Evolutionary conservation across 2,329 filamentous ascomycete species (phyloP).

Genomic region (Gremmenia infestans): DNA sequence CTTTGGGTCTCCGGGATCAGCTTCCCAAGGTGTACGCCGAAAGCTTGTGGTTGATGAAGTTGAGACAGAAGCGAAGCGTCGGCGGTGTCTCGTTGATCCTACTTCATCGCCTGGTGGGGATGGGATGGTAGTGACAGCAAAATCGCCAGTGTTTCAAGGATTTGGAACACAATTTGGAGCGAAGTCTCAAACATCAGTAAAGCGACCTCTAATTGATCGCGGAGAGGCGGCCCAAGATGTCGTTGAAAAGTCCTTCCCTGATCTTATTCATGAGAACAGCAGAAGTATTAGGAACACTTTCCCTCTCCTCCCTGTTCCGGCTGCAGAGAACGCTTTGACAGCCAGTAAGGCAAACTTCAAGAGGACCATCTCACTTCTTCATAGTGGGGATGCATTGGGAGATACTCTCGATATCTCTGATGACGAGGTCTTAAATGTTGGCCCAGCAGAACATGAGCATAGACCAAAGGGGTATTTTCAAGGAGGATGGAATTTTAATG

Average conservation of each 20-base stretch:
- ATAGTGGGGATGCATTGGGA: not conserved
- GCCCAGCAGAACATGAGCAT: not conserved
- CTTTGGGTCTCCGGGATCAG: constrained; percentile 13
- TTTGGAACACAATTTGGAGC: not conserved
- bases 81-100: not conserved
- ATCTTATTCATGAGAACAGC: not conserved
- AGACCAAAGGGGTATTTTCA: not conserved
- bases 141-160: not conserved
- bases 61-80: constrained; percentile 15
- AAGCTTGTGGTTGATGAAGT: constrained; percentile 16
- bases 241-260: not conserved
- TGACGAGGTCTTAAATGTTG: not conserved
- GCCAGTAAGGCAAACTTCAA: not conserved
- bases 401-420: not conserved
- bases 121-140: not conserved
- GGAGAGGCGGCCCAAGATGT: not conserved
- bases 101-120: not conserved
- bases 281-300: not conserved
- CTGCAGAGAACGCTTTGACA: not conserved
- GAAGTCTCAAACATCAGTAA: not conserved
- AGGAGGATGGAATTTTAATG: not conserved
- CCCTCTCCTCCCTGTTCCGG: not conserved
- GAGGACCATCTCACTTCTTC: not conserved
- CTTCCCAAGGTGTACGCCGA: constrained; percentile 17
- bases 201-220: no score